These are phyloP conservation scores for Eucalyptus coolabah DNA, from an alignment of 345 rosid genomes.

Conservation along the genomic window DNA sequence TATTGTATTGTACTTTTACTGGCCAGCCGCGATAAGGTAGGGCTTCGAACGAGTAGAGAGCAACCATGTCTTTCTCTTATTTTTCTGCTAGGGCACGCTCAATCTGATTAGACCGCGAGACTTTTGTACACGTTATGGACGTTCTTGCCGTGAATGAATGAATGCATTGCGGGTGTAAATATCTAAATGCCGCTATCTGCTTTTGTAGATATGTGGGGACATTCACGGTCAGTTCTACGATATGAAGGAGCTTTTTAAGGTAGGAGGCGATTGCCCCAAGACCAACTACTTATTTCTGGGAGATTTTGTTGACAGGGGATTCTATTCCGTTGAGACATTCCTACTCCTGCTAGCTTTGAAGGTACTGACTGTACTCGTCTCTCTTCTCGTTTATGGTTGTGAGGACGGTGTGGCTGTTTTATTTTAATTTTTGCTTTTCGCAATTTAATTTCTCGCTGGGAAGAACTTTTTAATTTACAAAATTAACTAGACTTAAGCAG, in stretches of 20 bases:
- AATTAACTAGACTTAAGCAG: not conserved
- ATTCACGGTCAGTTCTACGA: constrained; percentile 98
- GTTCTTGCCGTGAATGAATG: not conserved
- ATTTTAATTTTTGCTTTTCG: not conserved
- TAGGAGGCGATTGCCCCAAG: constrained; percentile 95
- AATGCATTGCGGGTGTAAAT: not conserved
- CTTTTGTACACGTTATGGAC: not conserved
- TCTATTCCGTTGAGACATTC: constrained; percentile 93
- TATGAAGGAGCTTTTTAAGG: constrained; percentile 95
- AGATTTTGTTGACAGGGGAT: constrained; percentile 97
- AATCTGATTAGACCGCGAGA: not conserved
- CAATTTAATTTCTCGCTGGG: not conserved
- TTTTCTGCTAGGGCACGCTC: not conserved
- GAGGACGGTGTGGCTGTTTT: not conserved
- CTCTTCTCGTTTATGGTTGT: not conserved
- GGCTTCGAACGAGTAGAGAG: not conserved
- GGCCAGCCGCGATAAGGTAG: not conserved
- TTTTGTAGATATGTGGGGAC: constrained; percentile 81
- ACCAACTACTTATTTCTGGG: constrained; percentile 96
- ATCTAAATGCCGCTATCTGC: not conserved
- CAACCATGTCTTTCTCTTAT: not conserved
- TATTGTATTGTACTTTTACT: not conserved
- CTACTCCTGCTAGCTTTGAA: constrained; percentile 87
- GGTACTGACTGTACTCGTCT: constrained; percentile 25
- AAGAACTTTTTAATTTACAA: not conserved